These are phyloP conservation scores for Lichtheimia ramosa DNA, from an alignment of 371 early-diverging fungal genomes.

Conservation along the genomic window DNA sequence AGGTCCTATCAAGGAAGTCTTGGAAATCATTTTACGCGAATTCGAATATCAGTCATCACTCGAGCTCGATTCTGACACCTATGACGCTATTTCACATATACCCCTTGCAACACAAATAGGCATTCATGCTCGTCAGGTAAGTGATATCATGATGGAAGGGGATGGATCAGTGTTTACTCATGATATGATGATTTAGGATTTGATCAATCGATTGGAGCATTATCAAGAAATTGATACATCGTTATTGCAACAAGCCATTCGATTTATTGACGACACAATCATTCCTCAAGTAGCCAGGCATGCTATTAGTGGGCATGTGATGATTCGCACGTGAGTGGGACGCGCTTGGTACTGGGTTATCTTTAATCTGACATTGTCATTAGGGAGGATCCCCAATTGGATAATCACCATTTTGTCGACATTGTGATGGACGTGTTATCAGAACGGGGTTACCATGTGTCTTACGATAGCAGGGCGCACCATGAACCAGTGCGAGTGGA, in stretches of 20 bases:
- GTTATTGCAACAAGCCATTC: slow-evolving; percentile 49
- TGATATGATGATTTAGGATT: slow-evolving; percentile 33
- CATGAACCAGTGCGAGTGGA: slow-evolving; percentile 61
- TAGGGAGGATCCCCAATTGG: slow-evolving; percentile 52
- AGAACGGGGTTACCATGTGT: slow-evolving; percentile 67
- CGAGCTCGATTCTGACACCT: slow-evolving; percentile 62
- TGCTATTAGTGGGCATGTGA: slow-evolving; percentile 65
- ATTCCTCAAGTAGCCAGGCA: slow-evolving; percentile 59
- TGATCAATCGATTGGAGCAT: slow-evolving; percentile 61
- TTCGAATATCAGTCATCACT: slow-evolving; percentile 71
- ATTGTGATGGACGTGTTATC: slow-evolving; percentile 70
- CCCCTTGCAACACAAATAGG: slow-evolving; percentile 67
- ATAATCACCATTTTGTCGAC: slow-evolving; percentile 53
- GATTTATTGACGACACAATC: slow-evolving; percentile 56
- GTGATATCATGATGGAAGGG: background rate
- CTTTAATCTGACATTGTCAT: background rate
- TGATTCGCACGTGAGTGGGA: slow-evolving; percentile 59
- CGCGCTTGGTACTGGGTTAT: background rate
- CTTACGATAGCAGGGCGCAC: slow-evolving; percentile 55
- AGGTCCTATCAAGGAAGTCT: slow-evolving; percentile 63
- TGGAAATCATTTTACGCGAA: slow-evolving; percentile 63
- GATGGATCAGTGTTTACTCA: background rate
- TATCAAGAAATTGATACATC: slow-evolving; percentile 60
- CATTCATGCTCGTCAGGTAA: slow-evolving; percentile 60
- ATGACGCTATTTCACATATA: slow-evolving; percentile 66